Base-by-base conservation (phyloP, 2,329 filamentous ascomycete species). In the Plenodomus lindquistii region DNA sequence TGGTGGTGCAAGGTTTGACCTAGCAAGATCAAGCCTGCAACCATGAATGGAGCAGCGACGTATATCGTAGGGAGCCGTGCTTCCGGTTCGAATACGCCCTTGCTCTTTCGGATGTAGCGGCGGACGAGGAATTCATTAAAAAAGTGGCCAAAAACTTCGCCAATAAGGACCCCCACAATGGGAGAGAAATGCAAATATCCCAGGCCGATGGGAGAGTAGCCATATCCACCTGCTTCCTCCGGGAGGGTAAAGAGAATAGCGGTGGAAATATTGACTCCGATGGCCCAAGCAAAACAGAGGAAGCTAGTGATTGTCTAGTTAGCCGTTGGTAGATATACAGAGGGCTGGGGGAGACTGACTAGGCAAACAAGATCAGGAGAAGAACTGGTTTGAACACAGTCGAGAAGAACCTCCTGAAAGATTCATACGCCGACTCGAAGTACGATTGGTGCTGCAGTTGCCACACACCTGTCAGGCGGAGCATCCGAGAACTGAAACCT, bases 81-180 rank as follows among this genome's bases (percentile, higher is more conserved):
- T 24, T 24, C 22, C 5, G 22, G 22, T 10, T 24, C 22, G 59
- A 42, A 47, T 13, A 51, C 11, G 18, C 66, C 65, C n/a, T 50
- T 41, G 40, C 70, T 61, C 4, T 44, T 50, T 2, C 40, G 34
- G 34, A 67, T 62, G 42, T 67, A 67, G 16, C 57, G 56, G 3
- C 38, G 29, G 29, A 48, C 58, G 31, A 65, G 51, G 38, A 50
- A 65, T 38, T 69, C 65, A 40, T 70, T 65, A 49, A 67, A 61
- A 46, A 43, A 70, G 42, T 69, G 62, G 35, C 67, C 67, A 47
- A 57, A 67, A 19, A 64, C 16, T 42, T 66, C 65, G 4, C 63
- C 66, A n/a, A 65, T 13, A 3, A 67, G 21, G 24, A 59, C 64
- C 6, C 62, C 67, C 16, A 71, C 57, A 42, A 69, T 60, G 10